A percentile compares a stretch with the other conserved stretches of the same genome.
Conservation (phyloP, 2,329 filamentous ascomycete genomes). For the Phoma sp. region DNA sequence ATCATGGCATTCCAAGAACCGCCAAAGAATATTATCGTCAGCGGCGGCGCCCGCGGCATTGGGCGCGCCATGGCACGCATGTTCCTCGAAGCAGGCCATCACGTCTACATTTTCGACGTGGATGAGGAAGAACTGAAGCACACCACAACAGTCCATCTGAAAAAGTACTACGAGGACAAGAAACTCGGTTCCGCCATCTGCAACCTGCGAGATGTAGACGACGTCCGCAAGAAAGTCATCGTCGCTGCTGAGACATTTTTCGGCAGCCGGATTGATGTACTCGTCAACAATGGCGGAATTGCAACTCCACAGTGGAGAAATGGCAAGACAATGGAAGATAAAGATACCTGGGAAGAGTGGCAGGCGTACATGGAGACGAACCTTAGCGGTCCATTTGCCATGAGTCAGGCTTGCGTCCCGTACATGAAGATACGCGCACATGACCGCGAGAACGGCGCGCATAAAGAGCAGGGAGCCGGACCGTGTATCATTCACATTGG, state of each 20-base stretch:
- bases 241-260: slow-evolving; percentile 54
- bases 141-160: slow-evolving; percentile 51
- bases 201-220: slow-evolving; percentile 54
- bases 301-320: slow-evolving; percentile 53
- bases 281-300: slow-evolving; percentile 50
- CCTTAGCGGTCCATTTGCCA: slow-evolving; percentile 56
- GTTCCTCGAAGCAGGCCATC: slow-evolving; percentile 54
- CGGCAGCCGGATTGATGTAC: slow-evolving; percentile 50
- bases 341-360: slow-evolving; percentile 54
- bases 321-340: slow-evolving; percentile 57
- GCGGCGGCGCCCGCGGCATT: slow-evolving; percentile 58
- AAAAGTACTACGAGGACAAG: slow-evolving; percentile 45
- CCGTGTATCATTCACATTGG: slow-evolving; percentile 58
- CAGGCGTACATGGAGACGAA: slow-evolving; percentile 57
- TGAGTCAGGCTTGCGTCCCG: slow-evolving; percentile 57
- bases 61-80: slow-evolving; percentile 57
- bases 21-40: slow-evolving; percentile 49
- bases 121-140: slow-evolving; percentile 47
- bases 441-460: slow-evolving; percentile 36
- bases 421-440: slow-evolving; percentile 53
- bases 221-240: slow-evolving; percentile 52
- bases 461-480: slow-evolving; percentile 44
- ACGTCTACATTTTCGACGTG: slow-evolving; percentile 57
- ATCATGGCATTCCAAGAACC: slow-evolving; percentile 12
- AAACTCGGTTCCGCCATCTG: slow-evolving; percentile 50